Conservation (phyloP, 73 alveolate species). For the Blepharisma japonicum region DNA sequence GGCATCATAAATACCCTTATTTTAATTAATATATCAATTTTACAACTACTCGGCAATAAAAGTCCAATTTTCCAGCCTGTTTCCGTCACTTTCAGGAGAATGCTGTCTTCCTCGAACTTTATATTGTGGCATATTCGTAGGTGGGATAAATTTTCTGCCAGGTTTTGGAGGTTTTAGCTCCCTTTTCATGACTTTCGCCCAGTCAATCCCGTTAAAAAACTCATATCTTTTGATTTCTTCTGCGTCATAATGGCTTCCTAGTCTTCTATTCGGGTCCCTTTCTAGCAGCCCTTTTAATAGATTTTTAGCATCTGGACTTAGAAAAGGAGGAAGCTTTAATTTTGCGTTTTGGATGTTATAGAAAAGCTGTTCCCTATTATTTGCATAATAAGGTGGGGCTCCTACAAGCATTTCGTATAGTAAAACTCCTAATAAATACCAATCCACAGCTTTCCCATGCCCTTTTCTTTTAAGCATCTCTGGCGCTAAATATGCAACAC, state of each 20-base stretch:
- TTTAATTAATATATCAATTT: too few species aligned
- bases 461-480: conserved; percentile 87
- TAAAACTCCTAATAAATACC: conserved; percentile 93
- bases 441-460: conserved; percentile 83
- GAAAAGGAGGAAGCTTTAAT: conserved; percentile 70
- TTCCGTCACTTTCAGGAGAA: too few species aligned
- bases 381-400: conserved; percentile 91
- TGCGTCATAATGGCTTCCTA: conserved; percentile 81
- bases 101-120: too few species aligned
- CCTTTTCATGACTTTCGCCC: conserved; percentile 75
- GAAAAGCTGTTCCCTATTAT: conserved; percentile 80
- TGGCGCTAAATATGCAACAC: conserved; percentile 90
- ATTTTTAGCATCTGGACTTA: conserved; percentile 67
- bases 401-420: conserved; percentile 95
- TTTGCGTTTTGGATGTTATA: conserved; percentile 76
- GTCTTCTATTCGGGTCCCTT: conserved; percentile 84
- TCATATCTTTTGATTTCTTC: conserved; percentile 87
- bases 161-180: conserved; percentile 39
- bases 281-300: conserved; percentile 57
- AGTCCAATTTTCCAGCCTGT: too few species aligned
- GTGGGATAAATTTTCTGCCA: not conserved
- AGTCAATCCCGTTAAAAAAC: conserved; percentile 88
- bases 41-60: too few species aligned
- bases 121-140: too few species aligned
- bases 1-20: too few species aligned